Percentiles rank a stretch among this genome's conserved stretches.
These are phyloP conservation scores for Aspergillus udagawae DNA, from an alignment of 2,329 filamentous ascomycete genomes.

Conservation along the genomic window DNA sequence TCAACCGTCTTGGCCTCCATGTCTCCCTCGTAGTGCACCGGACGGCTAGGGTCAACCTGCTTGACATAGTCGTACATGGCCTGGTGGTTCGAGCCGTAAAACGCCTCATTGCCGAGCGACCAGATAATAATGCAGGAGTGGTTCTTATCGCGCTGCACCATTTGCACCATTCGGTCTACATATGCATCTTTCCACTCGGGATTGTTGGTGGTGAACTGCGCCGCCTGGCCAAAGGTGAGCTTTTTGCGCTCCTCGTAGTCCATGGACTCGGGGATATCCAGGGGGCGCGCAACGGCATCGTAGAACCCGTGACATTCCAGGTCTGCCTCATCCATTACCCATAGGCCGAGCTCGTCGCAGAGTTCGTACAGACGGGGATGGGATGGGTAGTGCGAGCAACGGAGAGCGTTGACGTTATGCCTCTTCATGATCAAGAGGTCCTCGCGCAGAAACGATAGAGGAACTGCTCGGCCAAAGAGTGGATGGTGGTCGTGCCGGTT, in stretches of 20 bases:
- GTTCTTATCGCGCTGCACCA: conserved; percentile 67
- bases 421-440: conserved; percentile 66
- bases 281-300: conserved; percentile 41
- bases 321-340: conserved; percentile 36
- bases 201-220: conserved; percentile 29
- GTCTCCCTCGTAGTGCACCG: conserved; percentile 66
- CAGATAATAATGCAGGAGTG: conserved; percentile 68
- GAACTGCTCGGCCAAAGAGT: conserved; percentile 58
- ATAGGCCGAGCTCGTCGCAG: conserved; percentile 34
- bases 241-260: conserved; percentile 56
- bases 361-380: conserved; percentile 31
- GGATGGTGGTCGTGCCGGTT: conserved; percentile 71
- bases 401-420: conserved; percentile 67
- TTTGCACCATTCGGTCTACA: conserved; percentile 60
- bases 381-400: conserved; percentile 63
- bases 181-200: conserved; percentile 54
- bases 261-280: conserved; percentile 52
- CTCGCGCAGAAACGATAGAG: conserved; percentile 57
- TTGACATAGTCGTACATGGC: conserved; percentile 65
- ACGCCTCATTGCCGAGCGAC: conserved; percentile 70
- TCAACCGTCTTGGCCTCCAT: conserved; percentile 56
- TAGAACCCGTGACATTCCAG: conserved; percentile 35
- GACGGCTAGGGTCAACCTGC: conserved; percentile 53
- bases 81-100: conserved; percentile 64
- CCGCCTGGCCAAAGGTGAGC: conserved; percentile 37